Evolutionary conservation across 805 yeast genomes (phyloP), one percentile per base, ranked within the genome.

Genomic region (Candida ovalis): DNA sequence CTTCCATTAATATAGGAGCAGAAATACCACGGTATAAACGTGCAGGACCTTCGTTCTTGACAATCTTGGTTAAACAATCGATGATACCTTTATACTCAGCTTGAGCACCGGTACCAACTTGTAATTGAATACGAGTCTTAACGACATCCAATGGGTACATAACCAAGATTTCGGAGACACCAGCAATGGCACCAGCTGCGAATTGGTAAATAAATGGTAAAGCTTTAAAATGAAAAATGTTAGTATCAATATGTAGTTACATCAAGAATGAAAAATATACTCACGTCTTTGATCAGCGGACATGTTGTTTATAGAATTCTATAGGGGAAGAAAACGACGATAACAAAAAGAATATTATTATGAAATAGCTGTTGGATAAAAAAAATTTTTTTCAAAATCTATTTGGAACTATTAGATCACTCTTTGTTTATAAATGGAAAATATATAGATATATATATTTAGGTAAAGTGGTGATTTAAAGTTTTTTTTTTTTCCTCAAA

Each of bases 1-100:
- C 99, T 70, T 94, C 99, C 99, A 94, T 94, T 61, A 94, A 75
- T 58, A 94, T 88, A 30, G 99, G 99, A 22, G 99, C 96, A 27
- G 87, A 73, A 61, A 94, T 94, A 56, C 99, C 99, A 64, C 91
- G 83, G 72, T 94, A 94, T 49, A 92, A 77, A 54, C 94, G 77
- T 10, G 85, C 70, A 38, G 82, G 76, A 44, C 99, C 99, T 69
- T 94, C 99, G 57, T 80, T 82, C 60, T 79, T 81, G 59, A 94
- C 78, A 58, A 94, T 92, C 70, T 91, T 90, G 53, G 76, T 70
- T 58, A 94, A 69, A 66, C 96, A 88, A 64, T 88, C 94, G 50
- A 90, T 58, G 64, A 95, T 86, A 61, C 97, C 96, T 40, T 73
- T 74, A 72, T 91, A 91, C 52, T 84, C 86, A 42, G 80, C 82